Evolutionary conservation across 495 filamentous ascomycete species (phyloP).

Genomic region (Pseudoneurospora amorphoporcata): DNA sequence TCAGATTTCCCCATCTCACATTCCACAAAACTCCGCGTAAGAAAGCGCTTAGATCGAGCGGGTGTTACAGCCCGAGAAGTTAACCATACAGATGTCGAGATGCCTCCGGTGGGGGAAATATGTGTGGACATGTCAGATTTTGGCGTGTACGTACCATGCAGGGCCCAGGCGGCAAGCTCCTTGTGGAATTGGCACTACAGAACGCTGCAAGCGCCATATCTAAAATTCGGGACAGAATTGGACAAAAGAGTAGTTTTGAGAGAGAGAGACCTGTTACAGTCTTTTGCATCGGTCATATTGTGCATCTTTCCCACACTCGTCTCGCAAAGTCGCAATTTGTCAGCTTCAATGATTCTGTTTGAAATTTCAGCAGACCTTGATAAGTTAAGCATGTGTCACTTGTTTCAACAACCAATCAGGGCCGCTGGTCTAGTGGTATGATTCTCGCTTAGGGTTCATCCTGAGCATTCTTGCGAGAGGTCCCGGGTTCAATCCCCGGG

Average conservation of each 20-base stretch:
- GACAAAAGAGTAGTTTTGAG: no score
- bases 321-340: no score
- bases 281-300: no score
- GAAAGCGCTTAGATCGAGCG: background rate
- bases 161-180: background rate
- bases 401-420: background rate
- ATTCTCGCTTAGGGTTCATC: background rate
- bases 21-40: no score
- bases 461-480: background rate
- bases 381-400: no score
- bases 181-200: background rate
- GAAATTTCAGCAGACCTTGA: no score
- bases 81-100: background rate
- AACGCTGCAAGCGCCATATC: background rate
- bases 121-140: background rate
- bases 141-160: background rate
- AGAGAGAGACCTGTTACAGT: no score
- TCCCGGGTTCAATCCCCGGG: background rate
- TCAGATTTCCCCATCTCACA: background rate
- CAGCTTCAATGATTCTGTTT: no score
- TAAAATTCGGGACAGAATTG: no score
- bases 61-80: background rate
- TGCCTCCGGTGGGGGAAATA: background rate
- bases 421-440: background rate
- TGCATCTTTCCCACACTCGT: no score